Percentiles rank a stretch among this genome's conserved stretches.
phyloP scores from a whole-genome alignment of 257 asterid species.

The Hygrophila difformis region DNA sequence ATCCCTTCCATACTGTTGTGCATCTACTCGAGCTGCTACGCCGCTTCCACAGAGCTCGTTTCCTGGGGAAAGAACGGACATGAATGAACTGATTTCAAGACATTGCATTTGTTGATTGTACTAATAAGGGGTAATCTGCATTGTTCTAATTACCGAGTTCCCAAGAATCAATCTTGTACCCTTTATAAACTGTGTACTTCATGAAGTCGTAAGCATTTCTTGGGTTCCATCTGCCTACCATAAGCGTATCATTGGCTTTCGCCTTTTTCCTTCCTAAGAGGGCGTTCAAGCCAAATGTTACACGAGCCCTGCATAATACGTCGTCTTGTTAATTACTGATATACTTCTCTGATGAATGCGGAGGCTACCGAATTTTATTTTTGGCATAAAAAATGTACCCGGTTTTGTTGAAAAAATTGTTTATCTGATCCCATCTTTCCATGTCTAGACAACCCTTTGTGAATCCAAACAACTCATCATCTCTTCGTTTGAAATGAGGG shows the following conservation, averaged over 20 bases:
- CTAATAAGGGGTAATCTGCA: no score
- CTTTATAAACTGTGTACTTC: constrained; percentile 45
- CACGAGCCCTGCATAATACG: constrained; percentile 31
- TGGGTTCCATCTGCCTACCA: constrained; percentile 59
- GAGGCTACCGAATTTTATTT: neutral
- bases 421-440: constrained; percentile 65
- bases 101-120: no score
- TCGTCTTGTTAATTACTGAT: neutral
- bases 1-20: constrained; percentile 69
- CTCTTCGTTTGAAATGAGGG: constrained; percentile 35
- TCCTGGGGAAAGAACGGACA: constrained; percentile 34
- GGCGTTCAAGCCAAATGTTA: constrained; percentile 76
- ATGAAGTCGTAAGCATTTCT: constrained; percentile 54
- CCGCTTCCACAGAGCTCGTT: constrained; percentile 72
- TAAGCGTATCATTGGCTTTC: constrained; percentile 17
- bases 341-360: no score
- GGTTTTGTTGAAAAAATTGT: constrained; percentile 40
- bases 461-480: constrained; percentile 43
- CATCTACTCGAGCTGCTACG: constrained; percentile 41
- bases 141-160: constrained; percentile 56
- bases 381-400: constrained; percentile 32
- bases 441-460: constrained; percentile 50
- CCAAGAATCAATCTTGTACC: constrained; percentile 73
- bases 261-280: constrained; percentile 41
- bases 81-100: no score